Percentiles rank a stretch among this genome's conserved stretches.
phyloP scores from a whole-genome alignment of 495 filamentous ascomycete genomes.

The Pyronema domesticum region DNA sequence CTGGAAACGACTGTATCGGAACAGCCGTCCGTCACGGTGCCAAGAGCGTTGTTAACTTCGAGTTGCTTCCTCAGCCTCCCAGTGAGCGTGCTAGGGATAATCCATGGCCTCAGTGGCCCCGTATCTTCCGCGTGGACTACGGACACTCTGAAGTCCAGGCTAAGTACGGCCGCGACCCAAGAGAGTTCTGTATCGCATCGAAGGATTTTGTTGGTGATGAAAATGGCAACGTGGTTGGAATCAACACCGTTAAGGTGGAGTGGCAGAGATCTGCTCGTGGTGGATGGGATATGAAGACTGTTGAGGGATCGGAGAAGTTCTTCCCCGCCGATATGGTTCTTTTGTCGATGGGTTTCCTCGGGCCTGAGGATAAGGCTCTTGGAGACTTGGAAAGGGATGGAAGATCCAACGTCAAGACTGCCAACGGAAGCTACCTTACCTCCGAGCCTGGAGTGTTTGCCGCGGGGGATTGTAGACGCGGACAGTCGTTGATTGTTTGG shows the following conservation, averaged over 20 bases:
- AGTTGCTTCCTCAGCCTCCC: constrained; percentile 87
- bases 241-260: constrained; percentile 93
- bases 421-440: constrained; percentile 73
- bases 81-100: constrained; percentile 90
- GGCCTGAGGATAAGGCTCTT: constrained; percentile 78
- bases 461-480: constrained; percentile 89
- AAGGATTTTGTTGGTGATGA: constrained; percentile 95
- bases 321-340: constrained; percentile 96
- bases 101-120: constrained; percentile 98
- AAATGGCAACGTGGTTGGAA: constrained; percentile 74
- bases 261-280: constrained; percentile 83
- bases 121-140: constrained; percentile 96
- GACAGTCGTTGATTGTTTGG: constrained; percentile 97
- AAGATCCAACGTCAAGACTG: constrained; percentile 95
- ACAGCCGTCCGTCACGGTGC: constrained; percentile 95
- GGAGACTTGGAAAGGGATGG: constrained; percentile 82
- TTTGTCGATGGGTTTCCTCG: constrained; percentile 95
- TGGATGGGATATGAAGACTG: constrained; percentile 98
- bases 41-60: constrained; percentile 93
- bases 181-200: constrained; percentile 98
- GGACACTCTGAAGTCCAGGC: constrained; percentile 94
- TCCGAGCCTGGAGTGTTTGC: constrained; percentile 84
- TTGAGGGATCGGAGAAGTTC: constrained; percentile 87
- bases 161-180: constrained; percentile 91
- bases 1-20: constrained; percentile 97